These are phyloP conservation scores for Trichoderma reesei DNA, from an alignment of 495 filamentous ascomycete genomes.

Conservation along the genomic window DNA sequence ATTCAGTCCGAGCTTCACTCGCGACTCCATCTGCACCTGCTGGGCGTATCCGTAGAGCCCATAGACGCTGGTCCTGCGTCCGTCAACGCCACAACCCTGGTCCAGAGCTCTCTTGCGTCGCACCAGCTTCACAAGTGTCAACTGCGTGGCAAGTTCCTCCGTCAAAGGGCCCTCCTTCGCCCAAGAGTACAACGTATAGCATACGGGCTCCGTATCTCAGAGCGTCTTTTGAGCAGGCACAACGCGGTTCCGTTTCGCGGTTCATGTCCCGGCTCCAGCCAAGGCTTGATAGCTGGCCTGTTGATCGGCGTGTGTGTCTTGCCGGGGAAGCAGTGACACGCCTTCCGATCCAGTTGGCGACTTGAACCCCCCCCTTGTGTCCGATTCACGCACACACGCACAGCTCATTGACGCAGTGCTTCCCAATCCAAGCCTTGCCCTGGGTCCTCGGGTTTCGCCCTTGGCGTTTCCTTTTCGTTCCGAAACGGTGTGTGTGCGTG, in stretches of 20 bases:
- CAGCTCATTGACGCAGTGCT: neutral
- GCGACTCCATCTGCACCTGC: neutral
- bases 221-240: neutral
- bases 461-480: neutral
- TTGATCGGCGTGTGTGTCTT: slow-evolving; percentile 3
- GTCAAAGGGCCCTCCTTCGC: neutral
- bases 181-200: neutral
- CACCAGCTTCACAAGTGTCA: neutral
- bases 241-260: neutral
- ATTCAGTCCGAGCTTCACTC: neutral
- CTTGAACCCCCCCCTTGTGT: neutral
- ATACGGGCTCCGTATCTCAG: neutral
- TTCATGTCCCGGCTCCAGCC: neutral
- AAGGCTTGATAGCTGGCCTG: neutral
- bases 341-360: neutral
- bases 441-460: neutral
- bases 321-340: neutral
- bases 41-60: neutral
- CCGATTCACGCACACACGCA: neutral
- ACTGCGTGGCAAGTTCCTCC: neutral
- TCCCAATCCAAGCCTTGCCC: neutral
- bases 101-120: neutral
- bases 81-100: neutral
- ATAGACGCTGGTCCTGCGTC: neutral
- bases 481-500: neutral